Base-by-base conservation (phyloP, 768 basidiomycete species). In the Tricholoma hemisulphureum region DNA sequence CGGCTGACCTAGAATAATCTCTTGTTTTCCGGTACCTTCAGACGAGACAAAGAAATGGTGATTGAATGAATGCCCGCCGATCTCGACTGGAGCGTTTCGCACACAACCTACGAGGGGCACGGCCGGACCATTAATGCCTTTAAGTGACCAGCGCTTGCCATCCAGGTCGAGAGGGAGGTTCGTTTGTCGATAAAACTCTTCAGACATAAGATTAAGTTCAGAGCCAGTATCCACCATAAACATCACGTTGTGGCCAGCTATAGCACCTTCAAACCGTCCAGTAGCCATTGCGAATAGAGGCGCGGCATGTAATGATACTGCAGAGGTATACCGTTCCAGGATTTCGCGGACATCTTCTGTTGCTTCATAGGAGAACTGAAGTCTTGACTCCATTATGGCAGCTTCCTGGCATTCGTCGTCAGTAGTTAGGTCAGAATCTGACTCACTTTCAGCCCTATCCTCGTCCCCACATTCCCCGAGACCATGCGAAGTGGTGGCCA, bases 81-180 rank as follows among this genome's bases (percentile, higher is more conserved):
- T 46, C 18, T 49, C 35, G 1, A 72, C 14, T 0, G 62, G 57
- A 0, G 58, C 62, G 21, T 72, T 61, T 0, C 54, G 24, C 13
- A 53, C 51, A 23, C 64, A 65, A 2, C 69, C 68, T 4, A 56
- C 35, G 0, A 72, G 53, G 0, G 54, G 55, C 0, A 63, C 60
- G 3, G 65, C 41, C 3, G 49, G 26, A 2, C 67, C 61, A 20
- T 67, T 58, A 3, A 72, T 63, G 0, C 70, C 71, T 34, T 61
- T 62, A 0, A 72, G 58, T 0, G 69, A 64, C 71, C 71, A 43
- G n/a, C n/a, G n/a, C n/a, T n/a, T n/a, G n/a, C n/a, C n/a, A n/a
- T n/a, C n/a, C n/a, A n/a, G n/a, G 32, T 56, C 55, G 6, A 56
- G 14, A 20, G 32, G 32, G 13, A 56, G 43, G 2, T 20, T 2